Conservation (phyloP, 768 basidiomycete genomes). For the Mycena leptocephala region DNA sequence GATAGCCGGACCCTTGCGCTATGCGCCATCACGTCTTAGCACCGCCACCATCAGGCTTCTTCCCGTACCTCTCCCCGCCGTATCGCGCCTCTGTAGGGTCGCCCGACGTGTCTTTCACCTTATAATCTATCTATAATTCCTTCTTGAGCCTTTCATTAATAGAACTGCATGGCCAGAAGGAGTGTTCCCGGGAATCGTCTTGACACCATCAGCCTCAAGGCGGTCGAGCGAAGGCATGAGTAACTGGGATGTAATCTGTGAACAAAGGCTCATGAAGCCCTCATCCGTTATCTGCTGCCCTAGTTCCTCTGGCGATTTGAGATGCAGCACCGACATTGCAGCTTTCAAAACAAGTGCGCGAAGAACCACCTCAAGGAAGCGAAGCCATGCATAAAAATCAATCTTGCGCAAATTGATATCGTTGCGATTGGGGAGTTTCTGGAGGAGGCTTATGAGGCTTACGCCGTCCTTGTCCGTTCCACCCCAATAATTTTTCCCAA, state of each 20-base stretch:
- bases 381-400: conserved; percentile 29
- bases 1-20: too few species aligned
- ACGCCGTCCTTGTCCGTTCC: conserved; percentile 2
- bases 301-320: too few species aligned
- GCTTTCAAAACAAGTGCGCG: conserved; percentile 10
- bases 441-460: not conserved
- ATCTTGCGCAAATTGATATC: conserved; percentile 22
- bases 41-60: not conserved
- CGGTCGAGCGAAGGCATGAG: too few species aligned
- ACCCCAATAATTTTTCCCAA: conserved; percentile 23
- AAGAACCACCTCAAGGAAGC: conserved; percentile 23
- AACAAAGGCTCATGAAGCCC: too few species aligned
- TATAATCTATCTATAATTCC: too few species aligned
- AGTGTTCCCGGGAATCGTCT: too few species aligned
- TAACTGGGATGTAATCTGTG: too few species aligned
- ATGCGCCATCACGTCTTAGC: not conserved
- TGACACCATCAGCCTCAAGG: too few species aligned
- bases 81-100: not conserved
- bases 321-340: not conserved
- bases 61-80: not conserved
- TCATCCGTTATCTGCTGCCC: too few species aligned
- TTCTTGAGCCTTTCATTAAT: too few species aligned
- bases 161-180: too few species aligned
- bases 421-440: conserved; percentile 1
- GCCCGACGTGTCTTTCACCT: too few species aligned